Base-by-base conservation (phyloP, 331 rosid genomes). In the Ulmus americana region DNA sequence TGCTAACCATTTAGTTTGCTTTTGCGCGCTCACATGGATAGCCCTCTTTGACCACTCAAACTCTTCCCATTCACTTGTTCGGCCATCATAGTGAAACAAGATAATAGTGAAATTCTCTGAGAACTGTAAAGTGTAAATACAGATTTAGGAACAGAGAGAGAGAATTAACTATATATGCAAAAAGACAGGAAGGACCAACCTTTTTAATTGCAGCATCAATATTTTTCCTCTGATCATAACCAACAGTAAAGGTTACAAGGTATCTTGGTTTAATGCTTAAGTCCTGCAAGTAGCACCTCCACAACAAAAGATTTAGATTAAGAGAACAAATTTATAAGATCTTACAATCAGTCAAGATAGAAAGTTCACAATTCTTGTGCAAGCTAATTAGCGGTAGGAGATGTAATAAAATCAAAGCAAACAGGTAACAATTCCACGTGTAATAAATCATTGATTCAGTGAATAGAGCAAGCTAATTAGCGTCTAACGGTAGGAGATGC, bases 31-130 rank as follows among this genome's bases (percentile, higher is more conserved):
- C 61, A 92, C 70, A 69, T 92, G 97, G 70, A 92, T 83, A 39
- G 85, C 97, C 76, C 74, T 67, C 73, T 79, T 86, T n/a, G 97
- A 88, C 97, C 97, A 92, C 68, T 92, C 95, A 79, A 86, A 81
- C 10, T 86, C 70, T 7, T 86, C 76, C 96, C 96, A 91, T 45
- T 88, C 97, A 79, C 80, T 86, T 44, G 82, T 78, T 39, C 77
- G 70, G 39, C 90, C 96, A 76, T 92, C 97, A 52, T 92, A 92
- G 89, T 92, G 97, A 81, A 92, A 92, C 79, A 92, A 83, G 55
- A 92, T 44, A 65, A 88, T 59, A 10, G 95, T 82, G 89, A 92
- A 92, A 70, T 92, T 92, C 49, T 82, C 87, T 63, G 95, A 86
- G 71, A 92, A 88, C 97, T 91, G 87, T 59, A 74, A 70, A 73